A percentile compares a stretch with the other conserved stretches of the same genome.
Conservation (phyloP, 2,329 filamentous ascomycete species). For the Coniochaeta prunicola region DNA sequence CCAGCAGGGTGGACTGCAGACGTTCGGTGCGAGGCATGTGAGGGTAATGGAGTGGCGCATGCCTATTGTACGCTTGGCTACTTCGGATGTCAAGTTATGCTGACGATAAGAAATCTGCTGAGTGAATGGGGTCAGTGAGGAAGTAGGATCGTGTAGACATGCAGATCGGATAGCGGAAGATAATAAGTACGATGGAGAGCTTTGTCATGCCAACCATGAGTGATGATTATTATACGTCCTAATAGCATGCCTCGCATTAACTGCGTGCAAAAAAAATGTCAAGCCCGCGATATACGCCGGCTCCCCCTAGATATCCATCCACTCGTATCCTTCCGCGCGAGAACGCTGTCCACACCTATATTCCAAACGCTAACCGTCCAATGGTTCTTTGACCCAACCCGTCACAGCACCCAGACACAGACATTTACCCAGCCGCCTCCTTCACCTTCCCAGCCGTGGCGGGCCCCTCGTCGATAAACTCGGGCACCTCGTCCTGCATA, state of each 20-base stretch:
- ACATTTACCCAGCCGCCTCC: conserved; percentile 62
- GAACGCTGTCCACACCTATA: not conserved
- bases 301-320: not conserved
- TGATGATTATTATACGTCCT: not conserved
- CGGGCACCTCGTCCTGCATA: conserved; percentile 80
- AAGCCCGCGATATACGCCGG: not conserved
- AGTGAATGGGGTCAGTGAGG: not conserved
- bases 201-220: not conserved
- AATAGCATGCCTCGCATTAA: not conserved
- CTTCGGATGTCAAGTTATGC: not conserved
- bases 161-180: not conserved
- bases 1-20: not conserved
- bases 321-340: not conserved
- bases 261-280: not conserved
- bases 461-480: conserved; percentile 90
- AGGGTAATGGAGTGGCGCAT: not conserved
- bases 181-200: not conserved
- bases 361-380: no score
- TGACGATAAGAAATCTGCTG: not conserved
- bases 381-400: not conserved
- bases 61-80: not conserved
- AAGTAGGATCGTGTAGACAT: not conserved
- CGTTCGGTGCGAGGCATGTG: not conserved
- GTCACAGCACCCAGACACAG: conserved; percentile 8
- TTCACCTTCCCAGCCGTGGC: conserved; percentile 68